Conservation (phyloP, 768 basidiomycete species). For the Pulveroboletus frians region DNA sequence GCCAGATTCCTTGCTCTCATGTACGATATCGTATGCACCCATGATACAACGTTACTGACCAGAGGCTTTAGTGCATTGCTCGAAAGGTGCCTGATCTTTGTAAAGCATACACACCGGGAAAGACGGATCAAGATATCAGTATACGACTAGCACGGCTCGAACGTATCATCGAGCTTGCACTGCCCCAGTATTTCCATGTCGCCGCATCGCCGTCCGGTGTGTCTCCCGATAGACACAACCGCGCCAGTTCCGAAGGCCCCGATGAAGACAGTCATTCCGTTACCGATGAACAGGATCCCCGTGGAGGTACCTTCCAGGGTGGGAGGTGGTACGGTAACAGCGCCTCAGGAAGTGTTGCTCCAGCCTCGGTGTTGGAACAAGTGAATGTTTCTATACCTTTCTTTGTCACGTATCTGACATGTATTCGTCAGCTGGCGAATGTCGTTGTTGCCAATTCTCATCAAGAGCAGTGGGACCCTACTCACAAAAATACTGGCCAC, state of each 20-base stretch:
- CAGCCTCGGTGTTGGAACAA: constrained; percentile 75
- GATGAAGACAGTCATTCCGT: constrained; percentile 72
- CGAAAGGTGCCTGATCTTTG: constrained; percentile 86
- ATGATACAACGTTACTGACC: constrained; percentile 10
- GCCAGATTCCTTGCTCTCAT: constrained; percentile 81
- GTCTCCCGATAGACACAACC: constrained; percentile 34
- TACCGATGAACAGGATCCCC: constrained; percentile 71
- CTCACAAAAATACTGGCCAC: constrained; percentile 12
- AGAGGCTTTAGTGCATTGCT: constrained; percentile 57
- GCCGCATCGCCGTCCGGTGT: constrained; percentile 32
- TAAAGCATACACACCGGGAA: constrained; percentile 85
- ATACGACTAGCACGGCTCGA: constrained; percentile 71
- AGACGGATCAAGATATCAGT: constrained; percentile 76
- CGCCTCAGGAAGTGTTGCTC: constrained; percentile 78
- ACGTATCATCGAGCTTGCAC: constrained; percentile 72
- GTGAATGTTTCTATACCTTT: constrained; percentile 37
- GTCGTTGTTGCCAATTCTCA: constrained; percentile 42
- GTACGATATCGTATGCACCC: constrained; percentile 37
- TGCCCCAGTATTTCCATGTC: constrained; percentile 65
- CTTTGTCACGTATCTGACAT: constrained; percentile 18
- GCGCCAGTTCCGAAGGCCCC: constrained; percentile 44
- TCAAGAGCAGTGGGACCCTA: constrained; percentile 25
- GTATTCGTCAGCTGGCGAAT: constrained; percentile 43
- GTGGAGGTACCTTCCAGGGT: constrained; percentile 72
- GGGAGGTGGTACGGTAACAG: constrained; percentile 85